These are phyloP conservation scores for Elongisporangium undulatum DNA, from an alignment of 352 stramenopile genomes.

Conservation along the genomic window DNA sequence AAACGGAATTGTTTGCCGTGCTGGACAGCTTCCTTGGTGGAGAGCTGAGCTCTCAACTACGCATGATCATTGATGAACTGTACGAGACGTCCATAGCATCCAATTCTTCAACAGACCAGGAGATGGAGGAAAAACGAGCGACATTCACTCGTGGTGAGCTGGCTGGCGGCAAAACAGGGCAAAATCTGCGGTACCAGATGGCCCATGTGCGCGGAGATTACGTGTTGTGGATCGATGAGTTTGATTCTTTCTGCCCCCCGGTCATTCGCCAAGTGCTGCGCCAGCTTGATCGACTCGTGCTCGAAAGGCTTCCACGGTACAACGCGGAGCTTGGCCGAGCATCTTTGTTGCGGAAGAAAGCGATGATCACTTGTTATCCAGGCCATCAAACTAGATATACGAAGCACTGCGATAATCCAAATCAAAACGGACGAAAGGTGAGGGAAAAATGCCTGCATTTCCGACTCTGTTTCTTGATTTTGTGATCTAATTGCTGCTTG, in stretches of 20 bases:
- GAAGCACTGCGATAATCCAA: constrained; percentile 49
- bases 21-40: constrained; percentile 28
- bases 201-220: constrained; percentile 40
- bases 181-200: constrained; percentile 45
- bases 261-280: constrained; percentile 17
- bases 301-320: constrained; percentile 16
- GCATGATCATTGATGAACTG: background rate
- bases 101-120: background rate
- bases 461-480: background rate
- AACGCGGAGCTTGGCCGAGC: constrained; percentile 21
- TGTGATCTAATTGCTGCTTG: constrained; percentile 1
- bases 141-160: constrained; percentile 16
- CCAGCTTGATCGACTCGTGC: constrained; percentile 33
- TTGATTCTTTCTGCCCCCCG: constrained; percentile 23
- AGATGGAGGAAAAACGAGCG: background rate
- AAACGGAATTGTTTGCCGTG: constrained; percentile 19
- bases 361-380: constrained; percentile 51
- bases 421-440: constrained; percentile 35
- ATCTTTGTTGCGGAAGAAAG: constrained; percentile 34
- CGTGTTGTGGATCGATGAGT: constrained; percentile 43
- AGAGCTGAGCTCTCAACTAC: background rate
- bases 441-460: background rate
- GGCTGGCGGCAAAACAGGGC: constrained; percentile 34
- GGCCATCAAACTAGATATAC: constrained; percentile 34
- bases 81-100: background rate